Evolutionary conservation across 345 rosid species (phyloP).

Genomic region (Ricinus communis): DNA sequence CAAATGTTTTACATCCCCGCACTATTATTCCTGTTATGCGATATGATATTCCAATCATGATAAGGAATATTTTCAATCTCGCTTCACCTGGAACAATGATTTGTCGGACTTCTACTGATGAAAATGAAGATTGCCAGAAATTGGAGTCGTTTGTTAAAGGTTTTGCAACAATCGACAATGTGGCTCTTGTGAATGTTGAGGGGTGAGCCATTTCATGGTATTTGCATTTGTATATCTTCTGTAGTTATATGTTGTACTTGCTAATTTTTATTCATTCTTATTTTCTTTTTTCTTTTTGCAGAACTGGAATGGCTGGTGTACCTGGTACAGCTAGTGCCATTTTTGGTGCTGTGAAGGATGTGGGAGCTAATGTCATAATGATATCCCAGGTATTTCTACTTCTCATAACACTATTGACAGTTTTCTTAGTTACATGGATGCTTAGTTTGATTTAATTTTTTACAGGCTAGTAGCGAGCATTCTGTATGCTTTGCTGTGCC

Average conservation of each 20-base stretch:
- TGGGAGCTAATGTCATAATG: conserved; percentile 98
- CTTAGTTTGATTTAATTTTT: conserved; percentile 28
- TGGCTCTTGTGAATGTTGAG: conserved; percentile 96
- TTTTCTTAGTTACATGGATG: conserved; percentile 10
- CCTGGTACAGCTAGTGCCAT: conserved; percentile 97
- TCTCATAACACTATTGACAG: conserved; percentile 7
- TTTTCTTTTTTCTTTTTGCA: conserved; percentile 30
- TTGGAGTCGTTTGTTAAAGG: conserved; percentile 77
- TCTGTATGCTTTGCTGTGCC: conserved; percentile 99
- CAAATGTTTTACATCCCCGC: conserved; percentile 97
- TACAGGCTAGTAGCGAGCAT: conserved; percentile 98
- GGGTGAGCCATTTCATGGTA: conserved; percentile 51
- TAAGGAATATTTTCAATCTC: conserved; percentile 86
- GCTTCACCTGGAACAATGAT: conserved; percentile 90
- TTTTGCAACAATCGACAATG: conserved; percentile 94
- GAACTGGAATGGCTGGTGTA: conserved; percentile 99
- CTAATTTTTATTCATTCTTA: background rate
- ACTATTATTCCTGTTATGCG: conserved; percentile 96
- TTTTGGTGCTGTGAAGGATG: conserved; percentile 93
- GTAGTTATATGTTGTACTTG: background rate
- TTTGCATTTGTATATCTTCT: conserved; percentile 9
- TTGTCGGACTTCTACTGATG: conserved; percentile 50
- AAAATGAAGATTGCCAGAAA: conserved; percentile 45
- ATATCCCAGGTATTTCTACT: conserved; percentile 73
- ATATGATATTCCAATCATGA: conserved; percentile 87